Base-by-base conservation (phyloP, 2,329 filamentous ascomycete species). In the Cladosporium phlei region DNA sequence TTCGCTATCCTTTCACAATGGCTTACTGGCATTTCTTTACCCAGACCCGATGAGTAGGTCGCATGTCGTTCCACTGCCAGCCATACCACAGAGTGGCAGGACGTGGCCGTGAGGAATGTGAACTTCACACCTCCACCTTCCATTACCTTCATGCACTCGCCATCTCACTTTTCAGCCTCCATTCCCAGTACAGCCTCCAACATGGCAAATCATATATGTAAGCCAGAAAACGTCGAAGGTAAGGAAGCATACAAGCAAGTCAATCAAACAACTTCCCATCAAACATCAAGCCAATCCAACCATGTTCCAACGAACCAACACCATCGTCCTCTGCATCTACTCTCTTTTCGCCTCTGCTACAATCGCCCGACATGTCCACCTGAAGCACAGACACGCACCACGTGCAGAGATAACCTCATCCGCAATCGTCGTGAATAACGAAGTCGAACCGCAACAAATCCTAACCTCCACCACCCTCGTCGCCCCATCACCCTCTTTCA, bases 71-170 rank as follows among this genome's bases (percentile, higher is more conserved):
- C n/a, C n/a, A n/a, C n/a, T n/a, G n/a, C n/a, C n/a, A n/a, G n/a
- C 6, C 24, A 25, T 25, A 25, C 24, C 11, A 11, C 6, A 11
- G 24, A 6, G 24, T 25, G 24, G 11, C 24, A 25, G n/a, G n/a
- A n/a, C 11, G 35, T 16, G 27, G 37, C 17, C 8, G 14, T 10
- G 16, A 35, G 40, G 40, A 45, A 45, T 45, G 40, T 45, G 22
- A 32, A 27, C 30, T 37, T 29, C 14, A 17, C 40, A 35, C 28
- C 11, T 33, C 22, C 22, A 24, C 10, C 29, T 6, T 7, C 2
- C 33, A 37, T 19, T 6, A 12, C 8, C n/a, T 45, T 34, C 40
- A 45, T 45, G 40, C 40, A 45, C 40, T 45, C 16, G 22, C 40
- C 40, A 43, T 34, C 32, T 28, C 16, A 14, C 10, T 20, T 21